phyloP scores from a whole-genome alignment of 2,329 filamentous ascomycete species.

The Coniochaeta pulveracea region DNA sequence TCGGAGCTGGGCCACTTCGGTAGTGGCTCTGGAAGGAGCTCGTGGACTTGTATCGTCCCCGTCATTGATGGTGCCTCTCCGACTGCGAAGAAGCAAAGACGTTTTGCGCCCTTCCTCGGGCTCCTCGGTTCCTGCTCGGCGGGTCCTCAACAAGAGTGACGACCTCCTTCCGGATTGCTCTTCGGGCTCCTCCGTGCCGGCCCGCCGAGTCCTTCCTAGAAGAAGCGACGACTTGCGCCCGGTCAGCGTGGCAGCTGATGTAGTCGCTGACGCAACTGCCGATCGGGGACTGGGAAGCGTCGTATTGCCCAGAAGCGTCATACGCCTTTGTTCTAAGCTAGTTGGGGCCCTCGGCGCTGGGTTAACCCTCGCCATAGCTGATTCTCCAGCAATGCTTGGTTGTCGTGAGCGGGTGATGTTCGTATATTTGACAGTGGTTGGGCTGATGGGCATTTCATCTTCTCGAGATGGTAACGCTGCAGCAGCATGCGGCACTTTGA shows the following conservation, averaged over 20 bases:
- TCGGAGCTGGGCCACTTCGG: slow-evolving; percentile 34
- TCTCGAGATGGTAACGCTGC: slow-evolving; percentile 14
- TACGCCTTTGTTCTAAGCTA: slow-evolving; percentile 41
- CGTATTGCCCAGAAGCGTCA: slow-evolving; percentile 31
- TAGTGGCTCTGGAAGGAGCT: slow-evolving; percentile 46
- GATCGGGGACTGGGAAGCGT: slow-evolving; percentile 33
- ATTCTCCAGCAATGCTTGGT: slow-evolving; percentile 28
- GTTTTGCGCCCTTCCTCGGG: slow-evolving; percentile 33
- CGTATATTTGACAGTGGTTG: slow-evolving; percentile 7
- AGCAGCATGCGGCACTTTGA: slow-evolving; percentile 19
- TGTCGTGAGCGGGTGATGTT: slow-evolving; percentile 25
- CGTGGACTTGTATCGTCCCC: slow-evolving; percentile 38
- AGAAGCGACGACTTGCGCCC: slow-evolving; percentile 43
- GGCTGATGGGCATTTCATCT: slow-evolving; percentile 10
- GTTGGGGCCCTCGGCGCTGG: slow-evolving; percentile 29
- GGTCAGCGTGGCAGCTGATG: slow-evolving; percentile 26
- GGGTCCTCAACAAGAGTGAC: slow-evolving; percentile 33
- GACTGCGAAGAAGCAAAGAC: slow-evolving; percentile 30
- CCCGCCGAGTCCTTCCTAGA: slow-evolving; percentile 28
- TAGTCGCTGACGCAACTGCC: slow-evolving; percentile 24
- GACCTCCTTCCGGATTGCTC: slow-evolving; percentile 31
- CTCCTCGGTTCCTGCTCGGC: slow-evolving; percentile 33
- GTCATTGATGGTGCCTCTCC: slow-evolving; percentile 33
- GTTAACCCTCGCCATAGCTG: slow-evolving; percentile 20
- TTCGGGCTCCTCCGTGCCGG: slow-evolving; percentile 37